Evolutionary conservation across 2,329 filamentous ascomycete species (phyloP).

Genomic region (Canariomyces notabilis): DNA sequence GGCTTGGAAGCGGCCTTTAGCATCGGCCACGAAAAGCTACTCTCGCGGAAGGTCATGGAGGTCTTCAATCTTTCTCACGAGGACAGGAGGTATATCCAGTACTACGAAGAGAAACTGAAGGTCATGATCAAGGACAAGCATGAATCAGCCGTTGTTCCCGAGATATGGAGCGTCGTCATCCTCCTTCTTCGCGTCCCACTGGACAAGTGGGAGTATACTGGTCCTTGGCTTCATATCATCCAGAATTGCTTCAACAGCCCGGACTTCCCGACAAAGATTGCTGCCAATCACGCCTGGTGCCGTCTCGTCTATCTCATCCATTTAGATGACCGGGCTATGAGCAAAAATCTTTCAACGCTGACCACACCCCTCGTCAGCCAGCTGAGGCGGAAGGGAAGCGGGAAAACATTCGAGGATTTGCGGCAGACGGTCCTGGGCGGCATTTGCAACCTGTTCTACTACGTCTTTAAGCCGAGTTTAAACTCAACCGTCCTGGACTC

Average conservation of each 20-base stretch:
- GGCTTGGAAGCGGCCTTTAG: conserved; percentile 65
- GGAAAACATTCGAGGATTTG: conserved; percentile 54
- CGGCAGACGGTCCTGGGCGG: conserved; percentile 56
- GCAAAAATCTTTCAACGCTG: conserved; percentile 51
- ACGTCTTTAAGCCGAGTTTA: conserved; percentile 68
- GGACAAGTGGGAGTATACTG: conserved; percentile 68
- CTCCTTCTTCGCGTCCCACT: conserved; percentile 66
- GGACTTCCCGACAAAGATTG: conserved; percentile 63
- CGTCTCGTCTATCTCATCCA: conserved; percentile 72
- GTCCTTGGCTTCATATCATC: conserved; percentile 70
- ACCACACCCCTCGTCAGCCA: conserved; percentile 65
- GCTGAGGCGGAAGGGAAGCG: conserved; percentile 58
- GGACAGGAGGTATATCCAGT: conserved; percentile 61
- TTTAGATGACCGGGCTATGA: conserved; percentile 54
- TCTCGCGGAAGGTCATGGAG: conserved; percentile 63
- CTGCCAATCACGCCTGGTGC: conserved; percentile 83
- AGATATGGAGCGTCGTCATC: conserved; percentile 82
- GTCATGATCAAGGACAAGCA: conserved; percentile 63
- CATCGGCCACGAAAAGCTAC: conserved; percentile 62
- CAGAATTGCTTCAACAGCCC: conserved; percentile 79
- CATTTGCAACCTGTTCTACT: conserved; percentile 78
- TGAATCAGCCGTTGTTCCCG: conserved; percentile 64
- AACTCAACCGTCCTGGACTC: conserved; percentile 62
- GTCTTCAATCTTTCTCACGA: conserved; percentile 56
- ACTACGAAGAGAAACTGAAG: conserved; percentile 62